These are phyloP conservation scores for Colletotrichum sp. DNA, from an alignment of 2,329 filamentous ascomycete species.

Conservation along the genomic window DNA sequence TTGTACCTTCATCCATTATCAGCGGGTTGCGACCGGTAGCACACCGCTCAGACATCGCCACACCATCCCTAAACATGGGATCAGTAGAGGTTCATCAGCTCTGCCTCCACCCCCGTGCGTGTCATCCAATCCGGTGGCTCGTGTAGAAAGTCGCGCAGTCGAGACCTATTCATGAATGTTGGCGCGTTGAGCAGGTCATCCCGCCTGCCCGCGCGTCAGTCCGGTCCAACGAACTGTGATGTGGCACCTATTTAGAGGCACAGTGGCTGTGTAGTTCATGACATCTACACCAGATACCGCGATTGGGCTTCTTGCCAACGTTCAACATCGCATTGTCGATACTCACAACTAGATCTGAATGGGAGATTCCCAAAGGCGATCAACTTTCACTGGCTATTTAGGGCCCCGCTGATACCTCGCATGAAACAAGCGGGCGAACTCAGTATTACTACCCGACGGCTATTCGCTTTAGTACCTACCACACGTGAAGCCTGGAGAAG, in stretches of 20 bases:
- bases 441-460: not conserved
- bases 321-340: not conserved
- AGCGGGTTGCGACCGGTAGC: not conserved
- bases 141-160: not conserved
- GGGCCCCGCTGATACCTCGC: not conserved
- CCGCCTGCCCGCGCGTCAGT: not conserved
- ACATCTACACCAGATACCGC: not conserved
- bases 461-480: not conserved
- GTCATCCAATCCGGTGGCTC: not conserved
- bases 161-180: not conserved
- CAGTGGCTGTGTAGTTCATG: not conserved
- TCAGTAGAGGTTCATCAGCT: not conserved
- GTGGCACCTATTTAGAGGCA: not conserved
- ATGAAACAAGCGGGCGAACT: not conserved
- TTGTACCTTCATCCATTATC: not conserved
- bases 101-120: not conserved
- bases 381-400: not conserved
- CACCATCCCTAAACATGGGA: not conserved
- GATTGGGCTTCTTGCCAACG: not conserved
- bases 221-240: not conserved
- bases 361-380: not conserved
- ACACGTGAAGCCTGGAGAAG: not conserved
- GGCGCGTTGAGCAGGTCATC: not conserved
- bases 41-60: not conserved
- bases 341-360: not conserved